phyloP scores from a whole-genome alignment of 495 filamentous ascomycete genomes.

The Penicillium maclennaniae region DNA sequence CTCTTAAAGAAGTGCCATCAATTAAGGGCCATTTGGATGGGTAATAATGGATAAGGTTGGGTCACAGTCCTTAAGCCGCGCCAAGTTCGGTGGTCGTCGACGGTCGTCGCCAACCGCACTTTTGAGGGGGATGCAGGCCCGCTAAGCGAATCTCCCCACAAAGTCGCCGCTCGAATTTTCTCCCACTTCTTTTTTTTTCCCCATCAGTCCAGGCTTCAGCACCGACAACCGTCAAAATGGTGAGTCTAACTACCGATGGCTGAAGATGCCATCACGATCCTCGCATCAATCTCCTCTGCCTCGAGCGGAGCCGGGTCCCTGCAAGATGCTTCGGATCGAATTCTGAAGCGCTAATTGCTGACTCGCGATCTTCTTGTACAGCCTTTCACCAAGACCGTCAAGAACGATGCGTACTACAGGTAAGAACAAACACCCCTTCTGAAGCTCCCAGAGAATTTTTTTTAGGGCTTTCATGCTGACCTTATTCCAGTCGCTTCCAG shows the following conservation, averaged over 20 bases:
- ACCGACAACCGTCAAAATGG: conserved; percentile 47
- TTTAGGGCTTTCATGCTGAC: conserved; percentile 22
- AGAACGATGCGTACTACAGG: conserved; percentile 98
- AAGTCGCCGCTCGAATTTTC: conserved; percentile 38
- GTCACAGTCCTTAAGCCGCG: background rate
- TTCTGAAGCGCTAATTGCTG: conserved; percentile 99
- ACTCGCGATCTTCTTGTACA: conserved; percentile 67
- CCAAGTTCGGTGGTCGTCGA: conserved; percentile 12
- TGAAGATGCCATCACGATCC: conserved; percentile 20
- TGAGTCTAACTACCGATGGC: conserved; percentile 36
- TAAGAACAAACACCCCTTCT: conserved; percentile 43
- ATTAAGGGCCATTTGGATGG: background rate
- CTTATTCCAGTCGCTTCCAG: conserved; percentile 79
- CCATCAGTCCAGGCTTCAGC: conserved; percentile 31
- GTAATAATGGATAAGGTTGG: background rate
- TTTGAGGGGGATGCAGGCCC: conserved; percentile 37
- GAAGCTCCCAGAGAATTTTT: background rate
- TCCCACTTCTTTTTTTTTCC: conserved; percentile 17
- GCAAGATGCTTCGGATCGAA: conserved; percentile 91
- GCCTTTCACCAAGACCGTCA: conserved; percentile 92
- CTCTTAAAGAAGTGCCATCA: background rate
- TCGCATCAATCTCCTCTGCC: conserved; percentile 14
- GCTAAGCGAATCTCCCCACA: conserved; percentile 49
- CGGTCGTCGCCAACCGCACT: conserved; percentile 43
- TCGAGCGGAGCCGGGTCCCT: conserved; percentile 59